Base-by-base conservation (phyloP, 805 yeast genomes). In the Ogataea pini region DNA sequence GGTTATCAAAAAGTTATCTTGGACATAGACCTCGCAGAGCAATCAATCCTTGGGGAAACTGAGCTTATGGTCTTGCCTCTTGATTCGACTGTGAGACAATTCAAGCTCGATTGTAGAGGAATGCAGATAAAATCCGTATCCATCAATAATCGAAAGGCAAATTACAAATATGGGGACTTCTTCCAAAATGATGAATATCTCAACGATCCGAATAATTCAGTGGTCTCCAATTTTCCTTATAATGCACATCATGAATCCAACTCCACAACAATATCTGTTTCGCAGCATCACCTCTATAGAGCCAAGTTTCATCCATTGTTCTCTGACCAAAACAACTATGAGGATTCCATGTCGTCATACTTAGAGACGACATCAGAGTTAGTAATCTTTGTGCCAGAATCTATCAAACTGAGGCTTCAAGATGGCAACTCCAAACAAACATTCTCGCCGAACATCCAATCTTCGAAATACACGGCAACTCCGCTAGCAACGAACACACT, bases 1-100 rank as follows among this genome's bases (percentile, higher is more conserved):
- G 90, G 92, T 4, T 96, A 90, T 64, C 97, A 92, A 65, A 78
- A 86, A 56, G 86, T 92, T 12, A 76, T 79, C 20, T 68, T 92
- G 16, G 96, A 91, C 62, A 80, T 92, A 3, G 96, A 90, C 63
- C 70, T 91, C 36, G 76, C 82, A n/a, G 71, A 74, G 14, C 75
- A 78, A 52, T 59, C 70, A 17, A 69, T 90, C 5, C 62, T 60
- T 0, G 99, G 98, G 13, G 76, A 79, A 55, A 89, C 97, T 0
- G 97, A 91, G 61, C 69, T 94, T 27, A 85, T 94, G 1, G 72
- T 91, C 2, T 74, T 87, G 14, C 97, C 99, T 0, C 70, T 80
- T 13, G 79, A 82, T 44, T 70, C 82, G 17, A 59, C 72, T 1
- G 69, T 92, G 38, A 79, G 78, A 48, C 70, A 71, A 9, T 71